Evolutionary conservation across 768 basidiomycete species (phyloP).

Genomic region (Leucogyrophana mollusca): DNA sequence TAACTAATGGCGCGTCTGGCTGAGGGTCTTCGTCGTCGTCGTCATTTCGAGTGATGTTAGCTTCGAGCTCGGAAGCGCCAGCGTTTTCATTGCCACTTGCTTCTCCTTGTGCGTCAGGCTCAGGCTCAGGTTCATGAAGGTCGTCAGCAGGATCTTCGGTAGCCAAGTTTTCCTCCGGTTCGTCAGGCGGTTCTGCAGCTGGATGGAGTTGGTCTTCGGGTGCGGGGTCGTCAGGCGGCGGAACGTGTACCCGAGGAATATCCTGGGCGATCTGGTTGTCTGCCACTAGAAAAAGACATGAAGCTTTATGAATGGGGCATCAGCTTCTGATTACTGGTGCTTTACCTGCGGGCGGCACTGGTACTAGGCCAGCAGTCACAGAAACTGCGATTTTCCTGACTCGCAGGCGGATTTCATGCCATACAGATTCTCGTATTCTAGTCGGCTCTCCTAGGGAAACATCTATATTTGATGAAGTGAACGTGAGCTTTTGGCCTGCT

Average conservation of each 20-base stretch:
- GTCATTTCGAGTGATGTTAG: conserved; percentile 2
- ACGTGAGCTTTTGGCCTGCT: conserved; percentile 8
- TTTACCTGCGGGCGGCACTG: too few species aligned
- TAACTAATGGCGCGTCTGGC: not conserved
- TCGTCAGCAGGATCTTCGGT: conserved; percentile 3
- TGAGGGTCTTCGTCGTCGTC: conserved; percentile 5
- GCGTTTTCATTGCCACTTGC: too few species aligned
- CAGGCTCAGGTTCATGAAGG: too few species aligned
- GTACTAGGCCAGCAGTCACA: too few species aligned
- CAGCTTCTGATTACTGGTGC: not conserved
- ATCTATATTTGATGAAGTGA: conserved; percentile 20
- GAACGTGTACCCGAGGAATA: too few species aligned
- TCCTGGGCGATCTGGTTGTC: too few species aligned
- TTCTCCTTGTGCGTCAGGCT: too few species aligned
- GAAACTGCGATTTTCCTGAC: conserved; percentile 24
- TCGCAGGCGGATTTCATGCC: conserved; percentile 14
- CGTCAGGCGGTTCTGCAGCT: too few species aligned
- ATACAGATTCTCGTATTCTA: conserved; percentile 18
- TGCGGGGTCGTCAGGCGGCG: not conserved
- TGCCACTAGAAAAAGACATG: too few species aligned
- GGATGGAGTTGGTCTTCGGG: not conserved
- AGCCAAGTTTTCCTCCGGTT: conserved; percentile 1
- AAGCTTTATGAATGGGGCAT: too few species aligned
- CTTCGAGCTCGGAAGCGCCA: too few species aligned
- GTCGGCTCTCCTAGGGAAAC: conserved; percentile 18